Conservation (phyloP, 768 basidiomycete genomes). For the Suillus cothurnatus region DNA sequence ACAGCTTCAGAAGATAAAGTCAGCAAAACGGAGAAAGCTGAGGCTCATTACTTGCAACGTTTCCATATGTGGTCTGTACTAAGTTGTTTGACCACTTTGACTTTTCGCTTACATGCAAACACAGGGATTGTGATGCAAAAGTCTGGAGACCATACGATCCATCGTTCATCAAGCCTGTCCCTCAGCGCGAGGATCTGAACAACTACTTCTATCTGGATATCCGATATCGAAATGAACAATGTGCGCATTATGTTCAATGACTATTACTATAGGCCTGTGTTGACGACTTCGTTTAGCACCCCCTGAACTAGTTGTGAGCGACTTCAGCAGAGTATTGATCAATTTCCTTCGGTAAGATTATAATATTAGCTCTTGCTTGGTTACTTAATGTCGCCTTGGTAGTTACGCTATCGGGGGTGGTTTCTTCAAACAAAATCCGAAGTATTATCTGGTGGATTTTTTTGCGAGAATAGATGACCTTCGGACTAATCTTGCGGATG, state of each 20-base stretch:
- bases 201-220: constrained; percentile 22
- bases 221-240: background rate
- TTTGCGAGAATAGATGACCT: constrained; percentile 5
- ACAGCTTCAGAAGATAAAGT: background rate
- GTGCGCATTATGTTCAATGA: background rate
- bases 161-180: constrained; percentile 13
- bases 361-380: background rate
- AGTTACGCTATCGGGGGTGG: constrained; percentile 13
- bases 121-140: background rate
- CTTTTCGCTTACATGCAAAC: background rate
- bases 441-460: background rate
- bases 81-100: background rate
- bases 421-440: constrained; percentile 12
- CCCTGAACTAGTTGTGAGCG: constrained; percentile 14
- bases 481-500: constrained; percentile 4
- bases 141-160: background rate
- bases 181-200: constrained; percentile 14
- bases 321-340: constrained; percentile 20
- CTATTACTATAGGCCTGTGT: background rate
- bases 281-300: background rate
- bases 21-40: background rate
- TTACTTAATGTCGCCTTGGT: background rate
- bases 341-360: constrained; percentile 19
- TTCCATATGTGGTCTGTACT: background rate
- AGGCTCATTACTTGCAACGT: background rate